These are phyloP conservation scores for Cryptococcus deneoformans DNA, from an alignment of 1,284 basidiomycete species.

Conservation along the genomic window DNA sequence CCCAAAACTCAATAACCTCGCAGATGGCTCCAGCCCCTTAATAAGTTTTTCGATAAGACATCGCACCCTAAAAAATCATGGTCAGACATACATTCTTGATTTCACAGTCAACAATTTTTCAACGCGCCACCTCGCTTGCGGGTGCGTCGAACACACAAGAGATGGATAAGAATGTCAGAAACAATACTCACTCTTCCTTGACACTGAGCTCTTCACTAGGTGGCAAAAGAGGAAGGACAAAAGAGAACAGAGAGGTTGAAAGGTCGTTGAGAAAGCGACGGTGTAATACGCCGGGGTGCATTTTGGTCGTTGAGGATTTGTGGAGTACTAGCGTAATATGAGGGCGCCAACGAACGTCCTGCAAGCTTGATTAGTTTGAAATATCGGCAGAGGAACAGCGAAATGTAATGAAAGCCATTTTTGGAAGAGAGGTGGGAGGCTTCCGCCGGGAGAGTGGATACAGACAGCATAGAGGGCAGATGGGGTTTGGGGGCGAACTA, in stretches of 20 bases:
- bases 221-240: conserved; percentile 86
- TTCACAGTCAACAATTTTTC: background rate
- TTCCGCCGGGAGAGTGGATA: no score
- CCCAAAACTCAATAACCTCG: conserved; percentile 88
- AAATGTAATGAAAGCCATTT: no score
- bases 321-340: no score
- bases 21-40: conserved; percentile 87
- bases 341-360: no score
- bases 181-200: conserved; percentile 70
- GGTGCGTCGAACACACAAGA: background rate
- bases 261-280: conserved; percentile 50
- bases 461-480: no score
- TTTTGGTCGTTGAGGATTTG: conserved; percentile 1
- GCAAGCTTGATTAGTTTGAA: no score
- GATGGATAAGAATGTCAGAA: background rate
- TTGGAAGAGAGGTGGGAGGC: no score
- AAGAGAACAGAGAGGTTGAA: conserved; percentile 50
- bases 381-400: no score
- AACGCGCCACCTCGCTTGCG: background rate
- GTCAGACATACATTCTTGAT: background rate
- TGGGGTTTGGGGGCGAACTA: no score
- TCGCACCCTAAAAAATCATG: conserved; percentile 59
- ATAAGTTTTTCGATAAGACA: conserved; percentile 92
- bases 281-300: conserved; percentile 46
- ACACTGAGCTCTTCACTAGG: conserved; percentile 84